Conservation (phyloP, 805 yeast species). For the Barnettozyma salicaria region DNA sequence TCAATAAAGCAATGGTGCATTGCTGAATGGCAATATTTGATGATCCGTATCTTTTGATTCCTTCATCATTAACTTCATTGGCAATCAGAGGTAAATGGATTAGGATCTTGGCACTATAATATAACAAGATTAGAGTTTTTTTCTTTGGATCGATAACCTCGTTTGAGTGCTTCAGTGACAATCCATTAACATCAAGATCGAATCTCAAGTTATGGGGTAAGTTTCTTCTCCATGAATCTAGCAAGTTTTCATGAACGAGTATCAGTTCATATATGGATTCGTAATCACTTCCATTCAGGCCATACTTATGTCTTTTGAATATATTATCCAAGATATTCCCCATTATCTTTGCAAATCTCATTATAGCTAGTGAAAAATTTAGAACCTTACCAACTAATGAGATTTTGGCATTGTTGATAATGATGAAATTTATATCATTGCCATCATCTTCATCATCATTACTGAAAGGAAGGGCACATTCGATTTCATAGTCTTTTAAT, state of each 20-base stretch:
- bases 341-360: slow-evolving; percentile 65
- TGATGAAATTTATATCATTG: slow-evolving; percentile 47
- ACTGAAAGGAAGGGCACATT: slow-evolving; percentile 75
- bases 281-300: slow-evolving; percentile 10
- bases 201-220: slow-evolving; percentile 57
- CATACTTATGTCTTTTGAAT: slow-evolving; percentile 44
- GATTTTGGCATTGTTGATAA: slow-evolving; percentile 52
- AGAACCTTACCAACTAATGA: slow-evolving; percentile 67
- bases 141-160: slow-evolving; percentile 32
- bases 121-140: slow-evolving; percentile 49
- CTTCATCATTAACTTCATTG: slow-evolving; percentile 22
- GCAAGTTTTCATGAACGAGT: slow-evolving; percentile 51
- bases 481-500: slow-evolving; percentile 74
- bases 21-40: slow-evolving; percentile 66
- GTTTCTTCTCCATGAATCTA: slow-evolving; percentile 76
- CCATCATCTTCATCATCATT: slow-evolving; percentile 37
- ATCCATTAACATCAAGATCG: slow-evolving; percentile 56
- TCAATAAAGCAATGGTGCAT: slow-evolving; percentile 54
- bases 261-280: slow-evolving; percentile 28
- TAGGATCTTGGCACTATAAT: slow-evolving; percentile 56
- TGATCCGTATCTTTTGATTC: slow-evolving; percentile 36
- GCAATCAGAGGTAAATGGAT: slow-evolving; percentile 62
- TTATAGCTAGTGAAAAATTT: slow-evolving; percentile 53
- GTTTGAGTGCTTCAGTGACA: slow-evolving; percentile 31
- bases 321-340: slow-evolving; percentile 69